Evolutionary conservation across 495 filamentous ascomycete species (phyloP).

Genomic region (Penicillium argentinense): DNA sequence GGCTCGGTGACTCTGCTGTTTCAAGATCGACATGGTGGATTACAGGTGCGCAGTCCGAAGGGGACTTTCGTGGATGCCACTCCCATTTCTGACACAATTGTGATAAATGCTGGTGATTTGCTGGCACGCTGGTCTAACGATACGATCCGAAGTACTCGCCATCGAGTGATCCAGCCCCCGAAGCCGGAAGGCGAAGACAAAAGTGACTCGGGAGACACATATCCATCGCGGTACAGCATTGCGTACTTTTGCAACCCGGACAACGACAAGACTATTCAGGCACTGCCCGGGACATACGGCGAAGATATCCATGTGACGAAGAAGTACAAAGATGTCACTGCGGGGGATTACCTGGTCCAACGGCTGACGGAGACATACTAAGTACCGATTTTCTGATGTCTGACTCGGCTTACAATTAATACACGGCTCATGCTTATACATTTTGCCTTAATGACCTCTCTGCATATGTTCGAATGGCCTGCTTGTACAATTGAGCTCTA

Average conservation of each 20-base stretch:
- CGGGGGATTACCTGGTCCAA: slow-evolving; percentile 80
- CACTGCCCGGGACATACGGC: slow-evolving; percentile 80
- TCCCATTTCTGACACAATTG: slow-evolving; percentile 79
- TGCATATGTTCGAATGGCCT: no score
- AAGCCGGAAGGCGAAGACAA: slow-evolving; percentile 15
- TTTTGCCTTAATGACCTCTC: no score
- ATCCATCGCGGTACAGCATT: slow-evolving; percentile 52
- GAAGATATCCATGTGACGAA: slow-evolving; percentile 58
- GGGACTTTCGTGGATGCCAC: slow-evolving; percentile 80
- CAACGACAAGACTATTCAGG: slow-evolving; percentile 74
- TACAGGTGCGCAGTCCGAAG: slow-evolving; percentile 79
- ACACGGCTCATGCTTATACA: no score
- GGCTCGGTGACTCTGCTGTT: slow-evolving; percentile 87
- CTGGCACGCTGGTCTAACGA: slow-evolving; percentile 90
- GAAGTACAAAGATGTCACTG: slow-evolving; percentile 78
- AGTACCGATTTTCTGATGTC: slow-evolving; percentile 3
- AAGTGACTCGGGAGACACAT: slow-evolving; percentile 23
- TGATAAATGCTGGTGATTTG: slow-evolving; percentile 90
- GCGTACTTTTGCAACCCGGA: slow-evolving; percentile 94
- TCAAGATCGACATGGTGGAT: slow-evolving; percentile 77
- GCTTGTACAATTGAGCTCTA: no score
- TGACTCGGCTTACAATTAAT: neutral
- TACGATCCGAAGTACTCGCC: slow-evolving; percentile 81
- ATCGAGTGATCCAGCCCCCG: slow-evolving; percentile 87
- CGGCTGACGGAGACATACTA: slow-evolving; percentile 72